Conservation (phyloP, 768 basidiomycete genomes). For the Suillus brevipes region DNA sequence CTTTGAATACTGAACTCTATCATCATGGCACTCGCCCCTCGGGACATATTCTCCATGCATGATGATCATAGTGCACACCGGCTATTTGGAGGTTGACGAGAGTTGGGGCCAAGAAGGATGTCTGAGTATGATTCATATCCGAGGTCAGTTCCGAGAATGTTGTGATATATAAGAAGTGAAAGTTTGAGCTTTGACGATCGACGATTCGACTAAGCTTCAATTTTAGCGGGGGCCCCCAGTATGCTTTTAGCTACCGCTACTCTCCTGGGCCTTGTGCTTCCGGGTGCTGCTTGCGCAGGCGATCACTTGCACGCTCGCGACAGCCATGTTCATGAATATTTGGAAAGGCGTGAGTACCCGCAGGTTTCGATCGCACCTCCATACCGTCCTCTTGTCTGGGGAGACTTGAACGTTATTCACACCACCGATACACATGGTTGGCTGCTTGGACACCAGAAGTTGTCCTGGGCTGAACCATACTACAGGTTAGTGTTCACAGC, state of each 20-base stretch:
- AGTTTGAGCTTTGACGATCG: background rate
- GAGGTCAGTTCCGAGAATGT: background rate
- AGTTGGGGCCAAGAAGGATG: background rate
- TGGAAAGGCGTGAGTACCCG: constrained; percentile 38
- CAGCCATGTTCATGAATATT: constrained; percentile 33
- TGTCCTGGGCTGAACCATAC: constrained; percentile 71
- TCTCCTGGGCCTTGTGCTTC: constrained; percentile 17
- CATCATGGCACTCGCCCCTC: background rate
- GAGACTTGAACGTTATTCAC: constrained; percentile 83
- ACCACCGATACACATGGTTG: constrained; percentile 86
- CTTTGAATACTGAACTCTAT: background rate
- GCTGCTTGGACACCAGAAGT: constrained; percentile 83
- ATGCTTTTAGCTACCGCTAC: constrained; percentile 17
- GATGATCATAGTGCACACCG: too few relatives aligned
- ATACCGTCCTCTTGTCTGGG: constrained; percentile 74
- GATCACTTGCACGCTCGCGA: constrained; percentile 19
- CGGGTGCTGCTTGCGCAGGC: constrained; percentile 19
- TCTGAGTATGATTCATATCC: background rate
- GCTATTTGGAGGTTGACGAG: too few relatives aligned
- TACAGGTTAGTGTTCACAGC: constrained; percentile 47
- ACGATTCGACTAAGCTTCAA: background rate
- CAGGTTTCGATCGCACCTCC: constrained; percentile 52
- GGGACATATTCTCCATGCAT: too few relatives aligned
- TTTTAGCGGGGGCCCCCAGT: background rate
- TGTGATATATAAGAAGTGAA: background rate